A percentile compares a stretch with the other conserved stretches of the same genome.
Evolutionary conservation across 2,329 filamentous ascomycete genomes (phyloP).

Genomic region (Scedosporium dehoogii): DNA sequence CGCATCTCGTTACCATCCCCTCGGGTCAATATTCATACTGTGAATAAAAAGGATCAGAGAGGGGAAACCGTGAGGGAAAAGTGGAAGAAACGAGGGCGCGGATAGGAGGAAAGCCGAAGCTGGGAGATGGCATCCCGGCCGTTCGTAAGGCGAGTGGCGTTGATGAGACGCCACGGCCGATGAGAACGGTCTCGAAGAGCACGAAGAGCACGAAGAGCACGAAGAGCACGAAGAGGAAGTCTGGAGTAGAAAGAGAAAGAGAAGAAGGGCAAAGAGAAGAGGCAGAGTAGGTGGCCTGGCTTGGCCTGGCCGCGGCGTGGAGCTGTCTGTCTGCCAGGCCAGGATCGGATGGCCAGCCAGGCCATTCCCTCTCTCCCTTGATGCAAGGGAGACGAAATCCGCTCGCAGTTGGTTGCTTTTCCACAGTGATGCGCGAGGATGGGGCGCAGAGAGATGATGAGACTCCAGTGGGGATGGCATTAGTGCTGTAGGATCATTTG

Average conservation of each 20-base stretch:
- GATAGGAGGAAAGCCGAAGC: no score
- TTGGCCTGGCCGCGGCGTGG: not conserved
- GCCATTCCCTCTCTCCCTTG: not conserved
- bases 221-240: slow-evolving; percentile 1
- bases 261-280: slow-evolving; percentile 6
- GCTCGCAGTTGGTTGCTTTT: not conserved
- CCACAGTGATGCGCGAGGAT: not conserved
- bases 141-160: no score
- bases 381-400: not conserved
- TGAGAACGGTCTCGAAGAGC: no score
- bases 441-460: not conserved
- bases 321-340: not conserved
- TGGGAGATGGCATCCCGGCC: no score
- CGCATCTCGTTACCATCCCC: slow-evolving; percentile 1
- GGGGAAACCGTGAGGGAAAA: slow-evolving; percentile 2
- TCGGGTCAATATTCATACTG: slow-evolving; percentile 5
- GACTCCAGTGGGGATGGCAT: not conserved
- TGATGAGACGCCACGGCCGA: no score
- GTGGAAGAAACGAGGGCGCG: not conserved
- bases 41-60: not conserved
- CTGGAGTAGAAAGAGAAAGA: not conserved
- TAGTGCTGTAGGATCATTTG: not conserved
- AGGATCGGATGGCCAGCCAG: not conserved
- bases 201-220: slow-evolving; percentile 1
- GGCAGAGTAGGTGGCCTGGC: not conserved